These are phyloP conservation scores for Mucor piriformis DNA, from an alignment of 371 early-diverging fungal species.

Conservation along the genomic window DNA sequence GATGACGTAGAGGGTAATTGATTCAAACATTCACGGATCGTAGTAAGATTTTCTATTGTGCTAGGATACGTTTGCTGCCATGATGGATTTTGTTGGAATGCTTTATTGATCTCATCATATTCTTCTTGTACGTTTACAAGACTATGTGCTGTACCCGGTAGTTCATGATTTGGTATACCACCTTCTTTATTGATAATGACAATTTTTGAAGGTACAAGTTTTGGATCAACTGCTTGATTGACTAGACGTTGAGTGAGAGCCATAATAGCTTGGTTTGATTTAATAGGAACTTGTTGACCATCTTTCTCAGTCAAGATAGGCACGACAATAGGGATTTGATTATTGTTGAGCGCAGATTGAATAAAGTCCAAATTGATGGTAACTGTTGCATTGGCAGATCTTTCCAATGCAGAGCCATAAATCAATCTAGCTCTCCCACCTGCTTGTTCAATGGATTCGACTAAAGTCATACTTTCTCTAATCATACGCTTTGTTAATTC, in stretches of 20 bases:
- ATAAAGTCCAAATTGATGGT: constrained; percentile 44
- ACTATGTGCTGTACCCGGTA: constrained; percentile 52
- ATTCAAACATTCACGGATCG: constrained; percentile 40
- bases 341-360: constrained; percentile 39
- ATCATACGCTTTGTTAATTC: constrained; percentile 53
- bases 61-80: constrained; percentile 31
- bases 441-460: constrained; percentile 75
- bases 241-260: constrained; percentile 28
- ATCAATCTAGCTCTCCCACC: constrained; percentile 78
- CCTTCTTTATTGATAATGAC: constrained; percentile 55
- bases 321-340: constrained; percentile 49
- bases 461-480: constrained; percentile 62
- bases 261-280: constrained; percentile 34
- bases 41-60: constrained; percentile 26
- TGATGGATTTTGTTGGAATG: constrained; percentile 23
- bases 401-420: constrained; percentile 35
- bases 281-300: constrained; percentile 33
- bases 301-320: constrained; percentile 35
- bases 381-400: constrained; percentile 11
- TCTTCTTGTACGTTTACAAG: constrained; percentile 53
- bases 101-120: constrained; percentile 35
- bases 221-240: constrained; percentile 21
- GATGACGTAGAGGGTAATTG: constrained; percentile 46
- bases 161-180: constrained; percentile 52
- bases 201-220: constrained; percentile 35